phyloP scores from a whole-genome alignment of 1,284 basidiomycete species.

The Apiotrichum gracile region DNA sequence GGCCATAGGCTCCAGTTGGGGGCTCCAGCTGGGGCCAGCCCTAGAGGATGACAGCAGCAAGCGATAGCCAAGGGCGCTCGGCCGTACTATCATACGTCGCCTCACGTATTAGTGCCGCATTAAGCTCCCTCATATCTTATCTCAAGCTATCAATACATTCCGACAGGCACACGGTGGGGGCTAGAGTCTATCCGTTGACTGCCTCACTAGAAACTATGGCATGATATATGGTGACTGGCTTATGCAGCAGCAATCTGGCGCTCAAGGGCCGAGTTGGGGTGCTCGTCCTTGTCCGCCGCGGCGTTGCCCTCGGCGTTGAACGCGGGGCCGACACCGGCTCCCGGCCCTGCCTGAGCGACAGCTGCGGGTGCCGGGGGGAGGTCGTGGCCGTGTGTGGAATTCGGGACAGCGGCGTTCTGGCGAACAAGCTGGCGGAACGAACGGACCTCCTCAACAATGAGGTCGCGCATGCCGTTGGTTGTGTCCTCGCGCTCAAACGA shows the following conservation, averaged over 20 bases:
- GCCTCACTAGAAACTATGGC: background rate
- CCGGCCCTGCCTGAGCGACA: slow-evolving; percentile 21
- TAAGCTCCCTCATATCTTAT: background rate
- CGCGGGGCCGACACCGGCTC: slow-evolving; percentile 44
- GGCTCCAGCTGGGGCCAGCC: too few species aligned
- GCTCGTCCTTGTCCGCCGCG: slow-evolving; percentile 64
- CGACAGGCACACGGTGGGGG: background rate
- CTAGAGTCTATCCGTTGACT: background rate
- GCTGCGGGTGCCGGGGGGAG: slow-evolving; percentile 36
- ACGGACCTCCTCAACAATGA: slow-evolving; percentile 77
- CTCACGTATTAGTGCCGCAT: too few species aligned
- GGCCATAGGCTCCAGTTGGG: too few species aligned
- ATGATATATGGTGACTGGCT: background rate
- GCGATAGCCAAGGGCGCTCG: too few species aligned
- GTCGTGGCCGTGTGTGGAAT: slow-evolving; percentile 17
- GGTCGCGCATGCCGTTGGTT: slow-evolving; percentile 92
- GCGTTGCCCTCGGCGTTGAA: slow-evolving; percentile 47
- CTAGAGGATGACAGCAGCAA: too few species aligned
- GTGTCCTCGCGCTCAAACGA: slow-evolving; percentile 95
- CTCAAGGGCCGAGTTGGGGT: slow-evolving; percentile 80
- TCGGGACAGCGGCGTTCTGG: slow-evolving; percentile 26
- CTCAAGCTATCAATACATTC: background rate
- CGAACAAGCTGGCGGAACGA: slow-evolving; percentile 43
- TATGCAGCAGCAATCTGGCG: slow-evolving; percentile 55
- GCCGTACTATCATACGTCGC: too few species aligned